A percentile compares a stretch with the other conserved stretches of the same genome.
Evolutionary conservation across 2,329 filamentous ascomycete species (phyloP).

Genomic region (Gremmenia infestans): DNA sequence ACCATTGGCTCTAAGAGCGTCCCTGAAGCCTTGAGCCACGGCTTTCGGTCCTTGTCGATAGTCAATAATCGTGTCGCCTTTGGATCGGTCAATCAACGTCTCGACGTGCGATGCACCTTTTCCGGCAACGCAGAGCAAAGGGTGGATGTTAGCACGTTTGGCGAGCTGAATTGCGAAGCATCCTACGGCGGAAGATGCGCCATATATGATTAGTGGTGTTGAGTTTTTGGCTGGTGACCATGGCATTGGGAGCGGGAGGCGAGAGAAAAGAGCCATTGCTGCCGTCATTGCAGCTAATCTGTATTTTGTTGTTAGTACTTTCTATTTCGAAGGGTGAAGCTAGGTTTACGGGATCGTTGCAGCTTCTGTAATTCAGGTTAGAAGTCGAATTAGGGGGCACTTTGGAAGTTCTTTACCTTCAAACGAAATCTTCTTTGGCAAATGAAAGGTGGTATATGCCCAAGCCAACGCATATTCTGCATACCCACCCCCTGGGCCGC

Average conservation of each 20-base stretch:
- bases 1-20: not conserved
- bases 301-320: not conserved
- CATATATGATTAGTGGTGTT: constrained; percentile 41
- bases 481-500: constrained; percentile 43
- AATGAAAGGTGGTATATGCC: constrained; percentile 46
- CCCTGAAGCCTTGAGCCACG: constrained; percentile 24
- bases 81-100: constrained; percentile 40
- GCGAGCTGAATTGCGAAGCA: constrained; percentile 50
- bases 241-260: constrained; percentile 27
- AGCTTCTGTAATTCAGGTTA: constrained; percentile 25
- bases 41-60: constrained; percentile 43
- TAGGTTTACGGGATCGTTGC: constrained; percentile 44
- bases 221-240: constrained; percentile 37
- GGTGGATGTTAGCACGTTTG: constrained; percentile 44
- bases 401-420: constrained; percentile 27
- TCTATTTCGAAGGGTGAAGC: too few species aligned
- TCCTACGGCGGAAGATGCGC: constrained; percentile 48
- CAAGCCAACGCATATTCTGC: constrained; percentile 55
- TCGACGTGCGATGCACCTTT: constrained; percentile 41
- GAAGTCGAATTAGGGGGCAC: too few species aligned
- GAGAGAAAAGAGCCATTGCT: constrained; percentile 38
- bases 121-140: constrained; percentile 52
- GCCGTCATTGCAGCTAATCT: constrained; percentile 48
- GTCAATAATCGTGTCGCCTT: constrained; percentile 49
- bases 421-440: constrained; percentile 11